phyloP scores from a whole-genome alignment of 805 yeast genomes.

The Barnettozyma botsteinii region DNA sequence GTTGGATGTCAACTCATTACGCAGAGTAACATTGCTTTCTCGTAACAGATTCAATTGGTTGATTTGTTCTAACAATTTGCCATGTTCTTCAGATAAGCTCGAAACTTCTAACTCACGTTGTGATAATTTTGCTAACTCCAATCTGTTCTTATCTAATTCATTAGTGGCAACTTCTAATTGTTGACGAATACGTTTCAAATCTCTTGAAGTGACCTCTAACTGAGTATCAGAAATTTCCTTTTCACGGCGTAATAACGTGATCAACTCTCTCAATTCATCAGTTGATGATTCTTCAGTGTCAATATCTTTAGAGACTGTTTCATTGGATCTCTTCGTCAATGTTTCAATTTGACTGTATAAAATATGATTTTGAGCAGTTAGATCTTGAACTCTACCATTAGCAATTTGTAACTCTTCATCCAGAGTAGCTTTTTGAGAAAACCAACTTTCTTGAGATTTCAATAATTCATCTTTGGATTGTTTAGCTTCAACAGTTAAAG shows the following conservation, averaged over 20 bases:
- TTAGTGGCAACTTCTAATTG: slow-evolving; percentile 40
- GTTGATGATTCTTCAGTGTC: slow-evolving; percentile 15
- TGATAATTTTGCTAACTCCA: slow-evolving; percentile 38
- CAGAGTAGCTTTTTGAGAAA: slow-evolving; percentile 33
- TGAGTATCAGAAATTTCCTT: slow-evolving; percentile 65
- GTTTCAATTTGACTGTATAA: slow-evolving; percentile 63
- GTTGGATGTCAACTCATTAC: slow-evolving; percentile 41
- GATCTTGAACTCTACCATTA: slow-evolving; percentile 44
- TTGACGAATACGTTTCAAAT: slow-evolving; percentile 46
- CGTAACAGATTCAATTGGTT: slow-evolving; percentile 57
- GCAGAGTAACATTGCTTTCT: slow-evolving; percentile 61
- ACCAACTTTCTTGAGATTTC: slow-evolving; percentile 40
- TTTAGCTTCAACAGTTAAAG: slow-evolving; percentile 25
- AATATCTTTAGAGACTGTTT: neutral
- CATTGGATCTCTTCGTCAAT: slow-evolving; percentile 18
- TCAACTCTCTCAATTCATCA: slow-evolving; percentile 43
- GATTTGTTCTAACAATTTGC: slow-evolving; percentile 44
- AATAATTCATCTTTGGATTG: slow-evolving; percentile 29
- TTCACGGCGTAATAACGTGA: slow-evolving; percentile 63
- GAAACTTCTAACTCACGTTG: slow-evolving; percentile 28
- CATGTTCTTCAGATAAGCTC: slow-evolving; percentile 32
- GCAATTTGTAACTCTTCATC: slow-evolving; percentile 44
- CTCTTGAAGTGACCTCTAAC: slow-evolving; percentile 46
- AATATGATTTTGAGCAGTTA: slow-evolving; percentile 61
- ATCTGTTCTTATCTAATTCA: slow-evolving; percentile 47